These are phyloP conservation scores for Yamadazyma phyllophila DNA, from an alignment of 805 yeast genomes.

Conservation along the genomic window DNA sequence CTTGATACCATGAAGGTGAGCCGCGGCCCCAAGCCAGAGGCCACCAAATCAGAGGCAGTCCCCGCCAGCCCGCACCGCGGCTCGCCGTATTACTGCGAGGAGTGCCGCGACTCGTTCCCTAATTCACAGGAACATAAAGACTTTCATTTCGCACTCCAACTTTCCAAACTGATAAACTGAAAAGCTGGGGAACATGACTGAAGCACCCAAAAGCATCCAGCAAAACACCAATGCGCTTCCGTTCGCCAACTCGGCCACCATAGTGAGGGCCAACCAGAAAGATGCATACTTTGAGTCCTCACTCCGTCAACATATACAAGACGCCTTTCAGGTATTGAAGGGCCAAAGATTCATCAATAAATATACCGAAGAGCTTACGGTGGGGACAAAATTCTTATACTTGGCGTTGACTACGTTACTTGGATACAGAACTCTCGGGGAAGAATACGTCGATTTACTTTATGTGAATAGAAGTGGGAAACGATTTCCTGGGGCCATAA, in stretches of 20 bases:
- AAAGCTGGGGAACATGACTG: conserved; percentile 31
- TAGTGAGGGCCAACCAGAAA: conserved; percentile 87
- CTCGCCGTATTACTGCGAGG: conserved; percentile 19
- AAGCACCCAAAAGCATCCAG: background rate
- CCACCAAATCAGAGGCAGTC: background rate
- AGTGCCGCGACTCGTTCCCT: conserved; percentile 20
- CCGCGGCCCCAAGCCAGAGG: background rate
- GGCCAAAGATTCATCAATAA: conserved; percentile 66
- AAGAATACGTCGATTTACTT: conserved; percentile 83
- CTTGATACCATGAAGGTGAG: conserved; percentile 4
- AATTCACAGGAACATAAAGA: conserved; percentile 52
- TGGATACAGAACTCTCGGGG: conserved; percentile 85
- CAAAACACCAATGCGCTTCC: conserved; percentile 37
- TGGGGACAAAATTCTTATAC: conserved; percentile 59
- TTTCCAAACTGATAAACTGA: conserved; percentile 26
- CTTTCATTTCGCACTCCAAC: conserved; percentile 50
- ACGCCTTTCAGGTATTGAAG: conserved; percentile 51
- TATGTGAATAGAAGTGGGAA: conserved; percentile 58
- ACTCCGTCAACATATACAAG: conserved; percentile 53
- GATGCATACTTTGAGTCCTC: conserved; percentile 69
- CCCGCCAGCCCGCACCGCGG: background rate
- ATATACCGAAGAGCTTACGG: conserved; percentile 60
- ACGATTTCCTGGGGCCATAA: conserved; percentile 42
- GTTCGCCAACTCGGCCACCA: conserved; percentile 84
- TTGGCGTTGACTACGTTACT: conserved; percentile 70